Base-by-base conservation (phyloP, 306 rosid genomes). In the Quillaja saponaria region DNA sequence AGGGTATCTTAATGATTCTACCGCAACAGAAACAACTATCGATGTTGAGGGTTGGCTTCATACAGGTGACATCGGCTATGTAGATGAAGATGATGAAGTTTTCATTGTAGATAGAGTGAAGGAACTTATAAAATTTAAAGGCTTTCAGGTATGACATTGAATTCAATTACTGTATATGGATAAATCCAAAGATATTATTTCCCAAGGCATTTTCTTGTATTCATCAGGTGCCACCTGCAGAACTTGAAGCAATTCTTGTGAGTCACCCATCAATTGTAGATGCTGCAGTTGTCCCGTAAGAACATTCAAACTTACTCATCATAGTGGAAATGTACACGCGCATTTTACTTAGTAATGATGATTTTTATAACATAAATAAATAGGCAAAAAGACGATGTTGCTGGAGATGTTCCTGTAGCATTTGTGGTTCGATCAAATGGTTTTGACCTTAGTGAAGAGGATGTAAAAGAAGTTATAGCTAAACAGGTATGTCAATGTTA, bases 231-330 rank as follows among this genome's bases (percentile, higher is more conserved):
- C 87, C 98, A 0, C 98, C 98, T 0, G 98, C 96, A 1, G 98
- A 92, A 79, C 85, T 92, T 3, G 98, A 92, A 78, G 80, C 84
- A 0, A 85, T 88, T 39, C 96, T 92, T 15, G 69, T 88, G 13
- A 78, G 80, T 61, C 98, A 92, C 64, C 83, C 91, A 44, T 81
- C 85, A 9, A 88, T 92, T 41, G 87, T 85, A 34, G 98, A 92
- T 13, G 96, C 94, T 4, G 98, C 96, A n/a, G 98, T 88, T 37
- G 90, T 92, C 48, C 88, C 98, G 98, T 92, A 82, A 82, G 98
- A 10, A 37, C 62, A 42, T 44, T 53, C 25, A 13, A 0, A 54
- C 7, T 10, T 37, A 10, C 40, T 37, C 10, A 37, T 37, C 40
- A 5, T 10, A 6, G 10, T 37, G 6, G 40, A 5, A 10, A 5